Conservation (phyloP, 805 yeast species). For the Clavispora fructus region DNA sequence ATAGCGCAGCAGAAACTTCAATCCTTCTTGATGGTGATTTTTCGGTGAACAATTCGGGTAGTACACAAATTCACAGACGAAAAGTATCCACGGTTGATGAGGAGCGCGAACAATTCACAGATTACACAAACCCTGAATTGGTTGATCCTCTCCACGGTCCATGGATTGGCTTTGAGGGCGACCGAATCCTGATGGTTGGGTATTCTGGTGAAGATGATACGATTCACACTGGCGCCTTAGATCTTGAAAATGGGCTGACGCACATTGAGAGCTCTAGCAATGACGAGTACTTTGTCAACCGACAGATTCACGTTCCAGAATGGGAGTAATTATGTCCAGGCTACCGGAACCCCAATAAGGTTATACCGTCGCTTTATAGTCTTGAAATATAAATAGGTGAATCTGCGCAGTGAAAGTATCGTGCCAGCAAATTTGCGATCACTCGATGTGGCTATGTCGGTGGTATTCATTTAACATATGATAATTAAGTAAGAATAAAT, state of each 20-base stretch:
- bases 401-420: too few relatives aligned
- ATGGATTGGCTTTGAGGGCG: slow-evolving; percentile 54
- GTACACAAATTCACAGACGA: slow-evolving; percentile 19
- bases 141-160: slow-evolving; percentile 49
- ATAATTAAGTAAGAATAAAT: not conserved
- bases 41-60: slow-evolving; percentile 7
- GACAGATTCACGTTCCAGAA: slow-evolving; percentile 13
- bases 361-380: too few relatives aligned
- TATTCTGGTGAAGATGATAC: slow-evolving; percentile 12
- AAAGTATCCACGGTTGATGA: slow-evolving; percentile 51
- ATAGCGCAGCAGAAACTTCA: slow-evolving; percentile 4
- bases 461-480: not conserved
- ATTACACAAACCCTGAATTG: slow-evolving; percentile 46
- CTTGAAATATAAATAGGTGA: too few relatives aligned
- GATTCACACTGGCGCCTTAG: slow-evolving; percentile 12
- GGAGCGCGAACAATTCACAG: slow-evolving; percentile 47
- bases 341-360: too few relatives aligned
- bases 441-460: not conserved
- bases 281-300: slow-evolving; percentile 10
- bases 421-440: too few relatives aligned
- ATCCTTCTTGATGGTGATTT: slow-evolving; percentile 14
- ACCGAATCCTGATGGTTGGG: slow-evolving; percentile 39
- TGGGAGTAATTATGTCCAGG: slow-evolving; percentile 8
- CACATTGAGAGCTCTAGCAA: not conserved
- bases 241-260: slow-evolving; percentile 13